These are phyloP conservation scores for Cladosporium sp. DNA, from an alignment of 2,329 filamentous ascomycete genomes.

Conservation along the genomic window DNA sequence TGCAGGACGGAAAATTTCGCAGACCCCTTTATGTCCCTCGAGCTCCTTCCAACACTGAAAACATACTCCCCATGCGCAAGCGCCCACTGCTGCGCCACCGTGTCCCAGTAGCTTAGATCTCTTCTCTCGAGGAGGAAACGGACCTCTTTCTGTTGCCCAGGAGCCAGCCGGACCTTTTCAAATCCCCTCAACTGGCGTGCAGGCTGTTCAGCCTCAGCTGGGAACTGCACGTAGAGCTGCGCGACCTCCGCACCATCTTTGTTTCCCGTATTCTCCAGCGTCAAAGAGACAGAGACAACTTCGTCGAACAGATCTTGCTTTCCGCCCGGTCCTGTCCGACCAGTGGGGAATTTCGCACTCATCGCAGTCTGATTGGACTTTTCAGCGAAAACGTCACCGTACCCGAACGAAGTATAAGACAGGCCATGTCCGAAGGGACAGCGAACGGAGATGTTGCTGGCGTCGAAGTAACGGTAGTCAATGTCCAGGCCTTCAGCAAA, in stretches of 20 bases:
- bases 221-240: constrained; percentile 47
- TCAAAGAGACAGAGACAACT: constrained; percentile 53
- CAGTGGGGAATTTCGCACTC: not conserved
- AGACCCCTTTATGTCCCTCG: not conserved
- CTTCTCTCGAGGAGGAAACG: constrained; percentile 36
- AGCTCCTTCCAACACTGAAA: constrained; percentile 2
- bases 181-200: constrained; percentile 33
- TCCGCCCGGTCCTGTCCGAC: constrained; percentile 8
- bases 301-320: constrained; percentile 57
- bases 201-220: constrained; percentile 13
- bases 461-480: constrained; percentile 44
- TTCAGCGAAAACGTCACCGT: constrained; percentile 26
- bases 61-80: not conserved
- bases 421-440: constrained; percentile 45
- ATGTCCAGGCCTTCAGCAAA: constrained; percentile 41
- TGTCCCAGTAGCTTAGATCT: constrained; percentile 42
- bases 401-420: constrained; percentile 41
- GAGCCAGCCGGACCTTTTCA: constrained; percentile 32
- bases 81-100: constrained; percentile 36
- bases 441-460: constrained; percentile 36
- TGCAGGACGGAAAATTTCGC: not conserved
- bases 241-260: constrained; percentile 50
- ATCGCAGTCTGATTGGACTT: constrained; percentile 26
- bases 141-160: constrained; percentile 17
- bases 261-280: constrained; percentile 60